Evolutionary conservation across 345 rosid genomes (phyloP).

Genomic region (Chamaenerion angustifolium): DNA sequence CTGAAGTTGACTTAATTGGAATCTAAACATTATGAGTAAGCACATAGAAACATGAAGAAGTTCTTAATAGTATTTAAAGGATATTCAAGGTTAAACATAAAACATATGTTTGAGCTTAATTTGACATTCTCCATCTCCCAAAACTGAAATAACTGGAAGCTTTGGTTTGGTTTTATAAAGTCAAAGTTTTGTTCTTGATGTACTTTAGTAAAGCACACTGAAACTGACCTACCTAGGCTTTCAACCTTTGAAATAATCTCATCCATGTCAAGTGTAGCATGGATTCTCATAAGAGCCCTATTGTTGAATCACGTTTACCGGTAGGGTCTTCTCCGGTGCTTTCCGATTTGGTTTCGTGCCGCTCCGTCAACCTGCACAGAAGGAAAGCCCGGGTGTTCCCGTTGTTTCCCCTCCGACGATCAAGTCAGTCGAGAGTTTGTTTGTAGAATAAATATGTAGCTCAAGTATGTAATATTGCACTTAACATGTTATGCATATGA

Average conservation of each 20-base stretch:
- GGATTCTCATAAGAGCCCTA: conserved; percentile 46
- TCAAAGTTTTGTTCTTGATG: conserved; percentile 39
- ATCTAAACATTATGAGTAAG: conserved; percentile 24
- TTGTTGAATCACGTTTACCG: no score
- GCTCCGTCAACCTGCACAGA: no score
- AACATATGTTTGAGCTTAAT: conserved; percentile 49
- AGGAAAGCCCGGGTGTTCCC: no score
- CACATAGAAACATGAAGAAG: neutral
- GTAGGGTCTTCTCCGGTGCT: no score
- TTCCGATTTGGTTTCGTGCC: no score
- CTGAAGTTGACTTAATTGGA: conserved; percentile 34
- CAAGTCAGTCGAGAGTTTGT: no score
- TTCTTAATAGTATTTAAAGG: no score
- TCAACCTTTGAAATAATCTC: conserved; percentile 36
- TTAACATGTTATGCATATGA: no score
- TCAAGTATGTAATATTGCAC: no score
- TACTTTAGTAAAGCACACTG: conserved; percentile 39
- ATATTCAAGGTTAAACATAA: no score
- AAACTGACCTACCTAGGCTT: conserved; percentile 18
- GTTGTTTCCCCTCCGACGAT: no score
- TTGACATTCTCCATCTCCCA: conserved; percentile 40
- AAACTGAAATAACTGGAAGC: conserved; percentile 22
- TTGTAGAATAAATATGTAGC: no score
- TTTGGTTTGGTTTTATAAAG: conserved; percentile 31
- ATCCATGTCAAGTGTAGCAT: conserved; percentile 30